phyloP scores from a whole-genome alignment of 1,139 yeast species.

The Kluyveromyces sp. region DNA sequence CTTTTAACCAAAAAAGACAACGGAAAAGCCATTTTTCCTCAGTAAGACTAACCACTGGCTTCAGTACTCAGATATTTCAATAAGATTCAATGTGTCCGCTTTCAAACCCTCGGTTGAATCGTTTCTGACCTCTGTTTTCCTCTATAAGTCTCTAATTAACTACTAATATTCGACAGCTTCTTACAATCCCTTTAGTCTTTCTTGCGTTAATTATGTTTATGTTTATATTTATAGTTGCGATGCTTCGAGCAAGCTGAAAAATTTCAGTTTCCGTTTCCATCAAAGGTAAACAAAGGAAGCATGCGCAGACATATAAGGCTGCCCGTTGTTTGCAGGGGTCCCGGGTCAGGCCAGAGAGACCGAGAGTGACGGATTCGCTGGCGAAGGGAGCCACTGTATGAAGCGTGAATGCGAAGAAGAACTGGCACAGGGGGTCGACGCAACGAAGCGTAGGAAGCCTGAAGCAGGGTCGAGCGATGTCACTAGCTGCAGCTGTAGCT shows the following conservation, averaged over 20 bases:
- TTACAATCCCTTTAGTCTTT: neutral
- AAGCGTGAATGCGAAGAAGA: neutral
- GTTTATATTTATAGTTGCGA: neutral
- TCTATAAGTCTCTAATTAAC: neutral
- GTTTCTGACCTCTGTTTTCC: neutral
- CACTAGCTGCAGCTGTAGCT: neutral
- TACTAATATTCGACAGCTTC: too few relatives aligned
- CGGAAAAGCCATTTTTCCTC: neutral
- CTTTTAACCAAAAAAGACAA: constrained; percentile 8
- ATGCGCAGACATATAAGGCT: neutral
- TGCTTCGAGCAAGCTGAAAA: neutral
- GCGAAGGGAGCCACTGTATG: too few relatives aligned
- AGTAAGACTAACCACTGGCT: too few relatives aligned
- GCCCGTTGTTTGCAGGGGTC: too few relatives aligned
- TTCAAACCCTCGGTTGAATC: neutral
- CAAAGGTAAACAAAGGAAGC: constrained; percentile 1
- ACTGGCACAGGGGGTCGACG: neutral
- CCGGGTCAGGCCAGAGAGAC: neutral
- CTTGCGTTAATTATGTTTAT: neutral
- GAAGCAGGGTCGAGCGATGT: too few relatives aligned
- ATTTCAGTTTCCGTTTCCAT: constrained; percentile 4
- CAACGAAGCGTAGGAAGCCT: neutral
- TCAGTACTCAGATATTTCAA: too few relatives aligned
- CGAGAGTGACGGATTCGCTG: too few relatives aligned
- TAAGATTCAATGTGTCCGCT: too few relatives aligned